Base-by-base conservation (phyloP, 768 basidiomycete genomes). In the Aureoboletus auriporus region DNA sequence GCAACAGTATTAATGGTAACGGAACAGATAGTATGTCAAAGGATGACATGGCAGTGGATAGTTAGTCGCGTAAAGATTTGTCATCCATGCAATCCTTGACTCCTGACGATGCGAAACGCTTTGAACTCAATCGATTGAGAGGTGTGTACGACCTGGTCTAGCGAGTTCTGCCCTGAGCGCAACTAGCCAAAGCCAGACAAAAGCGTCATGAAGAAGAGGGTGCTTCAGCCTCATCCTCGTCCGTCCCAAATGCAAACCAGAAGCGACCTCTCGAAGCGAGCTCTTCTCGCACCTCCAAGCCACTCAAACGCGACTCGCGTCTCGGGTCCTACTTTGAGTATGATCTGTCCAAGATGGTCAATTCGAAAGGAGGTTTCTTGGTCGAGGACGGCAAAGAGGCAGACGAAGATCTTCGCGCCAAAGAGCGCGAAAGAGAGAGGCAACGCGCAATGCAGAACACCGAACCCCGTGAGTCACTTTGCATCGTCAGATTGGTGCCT, bases 271-370 rank as follows among this genome's bases (percentile, higher is more conserved):
- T 93, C 4, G 70, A 68, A 38, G 77, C 77, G 26, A 69, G 75
- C 3, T 81, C 85, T 14, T 33, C 33, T 9, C 33, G 33, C 2
- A 86, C 86, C 5, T 71, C 75, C 47, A 75, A 72, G 46, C 65
- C 66, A 2, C 70, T 92, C 46, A 80, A 80, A 60, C 80, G 86
- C 7, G 89, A 93, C 57, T 78, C 84, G 11, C 79, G 89, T 30
- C 73, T 93, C 10, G 95, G 92, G 26, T 89, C 82, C 41, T 97
- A 97, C 71, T 95, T 95, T 56, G 95, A 98, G 56, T 98, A 96
- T 80, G 94, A 97, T 66, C 69, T 97, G 12, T 89, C 89, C 11
- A 97, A 96, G 75, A 89, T 97, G 84, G 86, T 93, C 61, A 97
- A 99, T 66, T 86, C 93, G 8, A 89, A 93, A 64, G 96, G 95